Evolutionary conservation across 2,329 filamentous ascomycete genomes (phyloP), one percentile per base, ranked within the genome.

Genomic region (Pleoardoris graminearum): DNA sequence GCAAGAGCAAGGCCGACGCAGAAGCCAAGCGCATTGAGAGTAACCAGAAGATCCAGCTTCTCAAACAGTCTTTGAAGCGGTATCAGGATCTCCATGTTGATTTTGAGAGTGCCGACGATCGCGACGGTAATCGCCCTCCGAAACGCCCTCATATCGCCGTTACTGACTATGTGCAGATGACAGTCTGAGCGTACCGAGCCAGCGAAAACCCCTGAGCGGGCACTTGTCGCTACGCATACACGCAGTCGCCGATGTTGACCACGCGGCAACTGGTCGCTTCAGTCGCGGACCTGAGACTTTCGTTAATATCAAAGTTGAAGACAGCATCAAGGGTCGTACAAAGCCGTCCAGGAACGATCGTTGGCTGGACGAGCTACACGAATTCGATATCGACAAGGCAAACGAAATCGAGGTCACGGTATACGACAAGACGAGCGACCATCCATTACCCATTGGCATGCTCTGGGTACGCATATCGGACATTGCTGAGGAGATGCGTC

Each of bases 321-420:
- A 99, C 75, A 85, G 88, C 48, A 85, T 97, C 57, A 91, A 95
- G 65, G 92, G 91, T 35, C 85, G 91, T 61, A 99, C 94, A 21
- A 90, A 86, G 72, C 83, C 88, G 1, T 91, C 92, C 8, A 83
- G 92, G 52, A 96, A 82, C 56, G 94, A 99, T 75, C 85, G 85
- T 66, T 99, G 93, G 93, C 86, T 91, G 36, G 90, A 91, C 62
- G 94, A 99, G 76, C 84, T 87, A 30, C 94, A 97, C 74, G 91
- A 87, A 53, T 87, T 99, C 56, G 90, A 94, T 59, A 94, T 99
- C 51, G 93, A 97, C 76, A 97, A 97, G 78, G 94, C 94, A 47
- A 99, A 99, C 74, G 94, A 99, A 76, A 91, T 99, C 56, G 94
- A 99, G 72, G 84, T 99, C 48, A 97, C 91, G 0, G 92, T 99